A percentile compares a stretch with the other conserved stretches of the same genome.
Conservation (phyloP, 2,329 filamentous ascomycete genomes). For the Exophiala xenobiotica region DNA sequence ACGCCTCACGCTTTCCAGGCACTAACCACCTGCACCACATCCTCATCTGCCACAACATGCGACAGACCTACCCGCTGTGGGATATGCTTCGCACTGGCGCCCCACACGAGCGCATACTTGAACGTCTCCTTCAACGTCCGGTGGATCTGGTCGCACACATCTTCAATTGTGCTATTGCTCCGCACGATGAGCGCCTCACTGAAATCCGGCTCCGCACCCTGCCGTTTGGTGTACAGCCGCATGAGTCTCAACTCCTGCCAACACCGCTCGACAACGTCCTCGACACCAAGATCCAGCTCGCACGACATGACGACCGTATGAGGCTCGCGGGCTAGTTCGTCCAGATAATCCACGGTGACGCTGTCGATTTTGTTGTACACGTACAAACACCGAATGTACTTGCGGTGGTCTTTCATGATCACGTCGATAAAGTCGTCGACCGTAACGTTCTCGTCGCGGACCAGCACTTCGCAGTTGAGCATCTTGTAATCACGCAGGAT, state of each 20-base stretch:
- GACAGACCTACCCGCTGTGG: constrained; percentile 87
- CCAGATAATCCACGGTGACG: constrained; percentile 88
- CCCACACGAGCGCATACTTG: constrained; percentile 98
- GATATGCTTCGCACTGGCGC: constrained; percentile 89
- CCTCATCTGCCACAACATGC: constrained; percentile 72
- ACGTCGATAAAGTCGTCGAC: constrained; percentile 99
- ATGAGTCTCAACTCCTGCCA: constrained; percentile 92
- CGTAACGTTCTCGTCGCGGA: constrained; percentile 91
- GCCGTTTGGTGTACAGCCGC: constrained; percentile 92
- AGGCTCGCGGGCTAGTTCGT: constrained; percentile 86
- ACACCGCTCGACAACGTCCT: constrained; percentile 89
- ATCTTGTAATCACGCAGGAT: constrained; percentile 99
- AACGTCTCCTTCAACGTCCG: constrained; percentile 95
- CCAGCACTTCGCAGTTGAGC: constrained; percentile 91
- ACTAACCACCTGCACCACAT: constrained; percentile 64
- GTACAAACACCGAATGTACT: constrained; percentile 92
- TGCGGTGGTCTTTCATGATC: constrained; percentile 98
- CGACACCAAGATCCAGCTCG: constrained; percentile 88
- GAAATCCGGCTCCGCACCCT: constrained; percentile 87
- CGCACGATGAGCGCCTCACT: constrained; percentile 89
- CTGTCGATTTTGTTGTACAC: constrained; percentile 99
- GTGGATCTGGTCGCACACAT: constrained; percentile 95
- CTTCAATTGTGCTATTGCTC: constrained; percentile 83
- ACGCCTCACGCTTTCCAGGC: constrained; percentile 32
- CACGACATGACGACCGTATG: constrained; percentile 97